A percentile compares a stretch with the other conserved stretches of the same genome.
phyloP scores from a whole-genome alignment of 768 basidiomycete genomes.

The Suillus americanus region DNA sequence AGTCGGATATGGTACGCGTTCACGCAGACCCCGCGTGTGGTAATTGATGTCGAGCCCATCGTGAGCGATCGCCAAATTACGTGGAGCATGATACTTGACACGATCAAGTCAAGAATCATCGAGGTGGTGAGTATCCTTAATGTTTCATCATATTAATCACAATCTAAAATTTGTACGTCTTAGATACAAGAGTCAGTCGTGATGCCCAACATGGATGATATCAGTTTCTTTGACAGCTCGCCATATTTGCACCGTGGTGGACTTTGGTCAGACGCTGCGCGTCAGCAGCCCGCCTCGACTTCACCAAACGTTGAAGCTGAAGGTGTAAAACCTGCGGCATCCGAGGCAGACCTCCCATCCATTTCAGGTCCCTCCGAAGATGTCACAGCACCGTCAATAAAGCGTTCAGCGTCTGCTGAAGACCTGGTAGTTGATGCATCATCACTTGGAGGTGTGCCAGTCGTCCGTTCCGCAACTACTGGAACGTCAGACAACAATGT shows the following conservation, averaged over 20 bases:
- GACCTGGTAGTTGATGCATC: conserved; percentile 24
- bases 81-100: conserved; percentile 88
- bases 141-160: background rate
- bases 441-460: conserved; percentile 21
- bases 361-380: conserved; percentile 35
- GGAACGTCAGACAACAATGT: conserved; percentile 23
- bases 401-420: conserved; percentile 33
- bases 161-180: conserved; percentile 49
- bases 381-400: conserved; percentile 9
- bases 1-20: conserved; percentile 95
- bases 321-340: conserved; percentile 5
- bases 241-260: conserved; percentile 74
- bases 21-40: conserved; percentile 85
- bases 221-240: conserved; percentile 87
- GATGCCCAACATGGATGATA: conserved; percentile 97
- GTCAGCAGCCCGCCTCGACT: conserved; percentile 25
- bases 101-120: conserved; percentile 85
- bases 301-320: conserved; percentile 9
- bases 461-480: conserved; percentile 24
- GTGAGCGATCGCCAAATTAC: conserved; percentile 94
- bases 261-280: conserved; percentile 79
- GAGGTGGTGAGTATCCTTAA: conserved; percentile 65
- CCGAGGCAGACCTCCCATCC: conserved; percentile 27
- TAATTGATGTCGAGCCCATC: conserved; percentile 87
- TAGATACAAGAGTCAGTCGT: conserved; percentile 95